These are phyloP conservation scores for Phytophthora agathidicida DNA, from an alignment of 352 stramenopile species.

Conservation along the genomic window DNA sequence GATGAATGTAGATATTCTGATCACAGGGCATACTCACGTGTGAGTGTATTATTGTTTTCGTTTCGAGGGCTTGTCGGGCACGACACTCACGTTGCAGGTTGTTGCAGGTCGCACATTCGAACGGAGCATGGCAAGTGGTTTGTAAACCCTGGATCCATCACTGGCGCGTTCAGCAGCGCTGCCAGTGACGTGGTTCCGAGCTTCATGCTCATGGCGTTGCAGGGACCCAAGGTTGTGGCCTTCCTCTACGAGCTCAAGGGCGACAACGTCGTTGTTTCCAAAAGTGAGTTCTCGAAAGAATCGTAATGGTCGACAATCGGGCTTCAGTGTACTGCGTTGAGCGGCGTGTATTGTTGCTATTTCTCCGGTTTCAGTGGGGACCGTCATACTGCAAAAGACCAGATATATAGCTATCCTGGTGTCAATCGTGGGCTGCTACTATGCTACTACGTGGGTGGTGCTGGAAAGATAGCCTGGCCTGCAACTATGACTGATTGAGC, in stretches of 20 bases:
- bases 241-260: constrained; percentile 96
- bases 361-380: constrained; percentile 28
- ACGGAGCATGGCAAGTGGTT: constrained; percentile 96
- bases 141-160: constrained; percentile 98
- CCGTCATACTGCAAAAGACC: constrained; percentile 29
- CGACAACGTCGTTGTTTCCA: constrained; percentile 88
- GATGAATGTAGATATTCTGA: constrained; percentile 98
- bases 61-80: neutral
- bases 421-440: constrained; percentile 29
- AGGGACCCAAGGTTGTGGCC: constrained; percentile 95
- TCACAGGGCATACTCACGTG: constrained; percentile 96
- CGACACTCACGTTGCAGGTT: constrained; percentile 1
- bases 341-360: constrained; percentile 22
- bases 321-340: constrained; percentile 16
- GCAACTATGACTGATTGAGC: constrained; percentile 43
- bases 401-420: constrained; percentile 18
- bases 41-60: constrained; percentile 37
- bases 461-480: constrained; percentile 7
- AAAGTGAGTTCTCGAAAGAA: constrained; percentile 88
- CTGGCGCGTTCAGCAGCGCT: constrained; percentile 92
- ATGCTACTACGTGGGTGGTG: constrained; percentile 33
- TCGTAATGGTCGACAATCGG: constrained; percentile 28
- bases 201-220: constrained; percentile 98
- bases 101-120: constrained; percentile 80
- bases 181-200: constrained; percentile 89